These are phyloP conservation scores for Beauveria rudraprayagi DNA, from an alignment of 2,329 filamentous ascomycete species.

Conservation along the genomic window DNA sequence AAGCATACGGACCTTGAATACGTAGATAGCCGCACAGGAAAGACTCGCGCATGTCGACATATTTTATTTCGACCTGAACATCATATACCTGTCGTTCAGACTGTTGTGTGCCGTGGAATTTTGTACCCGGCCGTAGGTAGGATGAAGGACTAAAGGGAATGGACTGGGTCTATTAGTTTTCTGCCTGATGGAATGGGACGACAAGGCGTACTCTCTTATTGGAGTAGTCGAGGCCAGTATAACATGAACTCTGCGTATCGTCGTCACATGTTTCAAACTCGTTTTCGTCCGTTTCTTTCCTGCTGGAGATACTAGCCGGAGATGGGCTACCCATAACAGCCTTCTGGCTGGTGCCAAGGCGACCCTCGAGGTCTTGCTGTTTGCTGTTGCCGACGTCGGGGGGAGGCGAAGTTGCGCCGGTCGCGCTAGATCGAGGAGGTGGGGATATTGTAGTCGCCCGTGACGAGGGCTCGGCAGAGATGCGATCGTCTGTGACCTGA, in stretches of 20 bases:
- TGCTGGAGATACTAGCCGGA: no score
- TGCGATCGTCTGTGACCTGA: conserved; percentile 18
- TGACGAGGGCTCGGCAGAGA: conserved; percentile 25
- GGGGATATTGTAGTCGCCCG: conserved; percentile 37
- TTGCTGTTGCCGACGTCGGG: conserved; percentile 29
- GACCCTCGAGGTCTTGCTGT: conserved; percentile 5
- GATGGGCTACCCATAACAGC: background rate
- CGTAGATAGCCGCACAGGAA: conserved; percentile 91
- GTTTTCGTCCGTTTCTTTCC: background rate
- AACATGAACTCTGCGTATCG: conserved; percentile 1
- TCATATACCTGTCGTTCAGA: conserved; percentile 91
- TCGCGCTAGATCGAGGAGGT: conserved; percentile 27
- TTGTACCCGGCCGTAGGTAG: conserved; percentile 77
- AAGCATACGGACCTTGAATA: conserved; percentile 64
- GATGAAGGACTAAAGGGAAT: conserved; percentile 76
- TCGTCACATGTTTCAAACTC: background rate
- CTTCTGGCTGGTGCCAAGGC: background rate
- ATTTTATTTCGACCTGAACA: conserved; percentile 93
- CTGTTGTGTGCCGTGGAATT: conserved; percentile 83
- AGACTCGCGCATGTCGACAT: conserved; percentile 89
- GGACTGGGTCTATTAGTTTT: conserved; percentile 40
- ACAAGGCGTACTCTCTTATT: conserved; percentile 41
- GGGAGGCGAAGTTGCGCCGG: conserved; percentile 26
- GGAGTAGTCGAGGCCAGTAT: conserved; percentile 9
- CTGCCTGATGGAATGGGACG: background rate